Evolutionary conservation across 169 alveolate species (phyloP).

Genomic region (Plasmodium vivax): DNA sequence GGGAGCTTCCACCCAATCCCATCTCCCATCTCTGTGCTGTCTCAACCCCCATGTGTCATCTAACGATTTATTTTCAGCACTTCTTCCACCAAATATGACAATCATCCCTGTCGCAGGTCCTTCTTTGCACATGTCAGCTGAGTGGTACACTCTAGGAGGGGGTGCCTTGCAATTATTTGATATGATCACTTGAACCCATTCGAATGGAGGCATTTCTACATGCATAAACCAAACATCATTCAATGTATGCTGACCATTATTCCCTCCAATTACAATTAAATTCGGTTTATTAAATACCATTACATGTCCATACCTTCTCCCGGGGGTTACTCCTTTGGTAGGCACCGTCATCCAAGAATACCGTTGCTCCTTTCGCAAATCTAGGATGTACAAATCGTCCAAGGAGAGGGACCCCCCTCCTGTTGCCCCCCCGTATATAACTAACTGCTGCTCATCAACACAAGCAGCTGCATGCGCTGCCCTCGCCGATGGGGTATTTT

Average conservation of each 20-base stretch:
- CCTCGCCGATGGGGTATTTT: conserved; percentile 96
- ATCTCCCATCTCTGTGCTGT: conserved; percentile 98
- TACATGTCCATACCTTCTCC: conserved; percentile 99
- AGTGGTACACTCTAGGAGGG: conserved; percentile 94
- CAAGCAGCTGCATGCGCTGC: conserved; percentile 99
- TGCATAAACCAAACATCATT: conserved; percentile 98
- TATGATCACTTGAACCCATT: conserved; percentile 94
- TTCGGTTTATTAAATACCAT: conserved; percentile 97
- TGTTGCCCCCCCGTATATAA: conserved; percentile 99
- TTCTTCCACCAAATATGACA: conserved; percentile 98
- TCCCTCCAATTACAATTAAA: conserved; percentile 98
- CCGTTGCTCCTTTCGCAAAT: conserved; percentile 93
- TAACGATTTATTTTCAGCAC: conserved; percentile 93
- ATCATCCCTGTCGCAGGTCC: conserved; percentile 99
- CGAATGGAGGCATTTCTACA: conserved; percentile 97
- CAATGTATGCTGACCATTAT: conserved; percentile 94
- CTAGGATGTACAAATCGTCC: conserved; percentile 96
- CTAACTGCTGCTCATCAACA: conserved; percentile 95
- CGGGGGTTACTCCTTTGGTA: conserved; percentile 97
- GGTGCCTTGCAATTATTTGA: conserved; percentile 90
- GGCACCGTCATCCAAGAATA: conserved; percentile 98
- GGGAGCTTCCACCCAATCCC: conserved; percentile 99
- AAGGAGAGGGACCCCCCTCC: conserved; percentile 99
- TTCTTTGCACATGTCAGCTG: conserved; percentile 90
- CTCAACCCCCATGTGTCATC: conserved; percentile 99